Evolutionary conservation across 768 basidiomycete genomes (phyloP), one percentile per base, ranked within the genome.

Genomic region (Rickenella mellea): DNA sequence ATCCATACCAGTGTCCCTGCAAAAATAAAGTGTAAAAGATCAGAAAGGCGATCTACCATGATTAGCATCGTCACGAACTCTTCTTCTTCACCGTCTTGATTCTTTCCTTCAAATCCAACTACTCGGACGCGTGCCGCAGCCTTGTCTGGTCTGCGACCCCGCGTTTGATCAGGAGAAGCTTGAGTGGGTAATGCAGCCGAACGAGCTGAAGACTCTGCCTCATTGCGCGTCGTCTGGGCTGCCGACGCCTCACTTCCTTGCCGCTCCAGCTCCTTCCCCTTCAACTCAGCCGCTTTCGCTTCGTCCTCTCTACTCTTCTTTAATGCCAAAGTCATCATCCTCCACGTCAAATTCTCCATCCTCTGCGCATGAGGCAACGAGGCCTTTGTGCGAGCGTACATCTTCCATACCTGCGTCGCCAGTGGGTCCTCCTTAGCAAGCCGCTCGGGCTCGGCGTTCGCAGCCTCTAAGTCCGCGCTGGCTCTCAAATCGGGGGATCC

Each of bases 261-360:
- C 37, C 48, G 45, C 43, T 45, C 43, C 25, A 43, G 41, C 32
- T 45, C 33, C 38, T 27, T 46, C 30, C 44, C 47, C 43, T 54
- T 44, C 11, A 40, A 48, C 2, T 53, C 44, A 6, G 24, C 48
- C 55, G 46, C 62, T 63, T 46, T 76, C 68, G 44, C 56, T 42
- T 83, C 80, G 17, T 83, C 80, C 32, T 84, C 83, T 62, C 80
- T 80, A 67, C 83, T 82, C 73, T 86, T 94, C 70, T 84, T 83
- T 43, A 99, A 66, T 10, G 87, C 89, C 57, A 99, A 67, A 20
- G 92, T 85, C 93, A 97, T 97, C 91, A 98, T 88, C 45, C 96
- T 68, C 94, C 94, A 97, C 1, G 93, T 96, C 42, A 98, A 61
- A 57, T 97, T 98, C 66, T 98, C 96, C 89, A 99, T 92, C 55